These are phyloP conservation scores for Pseudocercospora pini-densiflorae DNA, from an alignment of 2,329 filamentous ascomycete genomes.

Conservation along the genomic window DNA sequence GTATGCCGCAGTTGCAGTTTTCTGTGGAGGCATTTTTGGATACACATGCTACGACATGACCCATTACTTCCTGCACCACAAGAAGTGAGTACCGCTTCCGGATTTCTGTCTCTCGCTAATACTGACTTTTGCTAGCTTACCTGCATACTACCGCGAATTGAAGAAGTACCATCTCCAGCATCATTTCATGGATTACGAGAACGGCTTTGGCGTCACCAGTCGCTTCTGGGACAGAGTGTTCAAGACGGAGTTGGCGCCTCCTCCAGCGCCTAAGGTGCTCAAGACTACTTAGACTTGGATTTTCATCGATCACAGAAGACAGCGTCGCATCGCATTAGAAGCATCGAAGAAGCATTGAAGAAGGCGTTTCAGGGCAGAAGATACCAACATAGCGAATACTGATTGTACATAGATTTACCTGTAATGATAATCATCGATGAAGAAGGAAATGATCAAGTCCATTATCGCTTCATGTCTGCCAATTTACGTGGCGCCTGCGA, in stretches of 20 bases:
- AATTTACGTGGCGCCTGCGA: neutral
- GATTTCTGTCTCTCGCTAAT: neutral
- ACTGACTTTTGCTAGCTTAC: conserved; percentile 60
- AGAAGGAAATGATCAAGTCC: neutral
- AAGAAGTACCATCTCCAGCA: conserved; percentile 99
- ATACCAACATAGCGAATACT: conserved; percentile 21
- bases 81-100: conserved; percentile 63
- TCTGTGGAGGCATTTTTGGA: conserved; percentile 89
- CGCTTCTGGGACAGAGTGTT: conserved; percentile 95
- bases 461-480: neutral
- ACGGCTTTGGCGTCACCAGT: conserved; percentile 95
- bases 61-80: conserved; percentile 98
- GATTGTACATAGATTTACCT: conserved; percentile 18
- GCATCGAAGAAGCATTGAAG: conserved; percentile 17
- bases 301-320: conserved; percentile 6
- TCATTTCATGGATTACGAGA: conserved; percentile 97
- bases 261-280: conserved; percentile 52
- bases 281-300: conserved; percentile 44
- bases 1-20: conserved; percentile 78
- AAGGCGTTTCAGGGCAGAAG: conserved; percentile 20
- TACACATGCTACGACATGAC: conserved; percentile 97
- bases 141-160: conserved; percentile 83
- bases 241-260: conserved; percentile 75
- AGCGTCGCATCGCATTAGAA: conserved; percentile 12
- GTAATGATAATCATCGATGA: conserved; percentile 15